Evolutionary conservation across 345 rosid genomes (phyloP).

Genomic region (Cardamine resedifolia): DNA sequence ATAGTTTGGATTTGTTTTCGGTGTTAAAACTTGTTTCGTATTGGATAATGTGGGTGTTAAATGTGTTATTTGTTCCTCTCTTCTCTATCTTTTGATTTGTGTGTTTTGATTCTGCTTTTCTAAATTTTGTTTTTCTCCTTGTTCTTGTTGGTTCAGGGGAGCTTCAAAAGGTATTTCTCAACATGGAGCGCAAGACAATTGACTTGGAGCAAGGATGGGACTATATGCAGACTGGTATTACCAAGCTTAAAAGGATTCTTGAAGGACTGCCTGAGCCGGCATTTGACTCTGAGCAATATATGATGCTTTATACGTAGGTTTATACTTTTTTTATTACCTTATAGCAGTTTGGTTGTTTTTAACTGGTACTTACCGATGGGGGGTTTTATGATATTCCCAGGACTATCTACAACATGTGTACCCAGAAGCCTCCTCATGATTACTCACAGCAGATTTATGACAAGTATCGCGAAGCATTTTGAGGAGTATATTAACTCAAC

Average conservation of each 20-base stretch:
- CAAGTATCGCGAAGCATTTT: conserved; percentile 69
- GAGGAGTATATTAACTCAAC: conserved; percentile 61
- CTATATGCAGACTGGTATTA: conserved; percentile 69
- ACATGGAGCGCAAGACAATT: conserved; percentile 63
- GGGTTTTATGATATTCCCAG: conserved; percentile 39
- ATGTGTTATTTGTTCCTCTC: not conserved
- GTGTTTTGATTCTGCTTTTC: not conserved
- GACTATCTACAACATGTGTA: conserved; percentile 79
- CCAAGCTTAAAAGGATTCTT: conserved; percentile 72
- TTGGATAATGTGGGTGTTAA: conserved; percentile 16
- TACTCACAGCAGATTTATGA: conserved; percentile 88
- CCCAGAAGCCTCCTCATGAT: conserved; percentile 82
- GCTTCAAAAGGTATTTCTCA: not conserved
- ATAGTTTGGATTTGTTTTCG: not conserved
- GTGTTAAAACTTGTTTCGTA: not conserved
- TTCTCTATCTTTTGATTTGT: not conserved
- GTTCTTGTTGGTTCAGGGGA: conserved; percentile 2
- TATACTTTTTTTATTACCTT: conserved; percentile 17
- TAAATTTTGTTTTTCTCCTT: conserved; percentile 8
- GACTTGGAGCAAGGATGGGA: conserved; percentile 87
- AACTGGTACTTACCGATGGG: not conserved
- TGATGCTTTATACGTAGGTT: conserved; percentile 78
- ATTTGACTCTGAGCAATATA: conserved; percentile 70
- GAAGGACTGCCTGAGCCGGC: conserved; percentile 63
- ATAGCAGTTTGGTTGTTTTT: not conserved